Evolutionary conservation across 805 yeast species (phyloP).

Genomic region (Wickerhamiella domercqiae): DNA sequence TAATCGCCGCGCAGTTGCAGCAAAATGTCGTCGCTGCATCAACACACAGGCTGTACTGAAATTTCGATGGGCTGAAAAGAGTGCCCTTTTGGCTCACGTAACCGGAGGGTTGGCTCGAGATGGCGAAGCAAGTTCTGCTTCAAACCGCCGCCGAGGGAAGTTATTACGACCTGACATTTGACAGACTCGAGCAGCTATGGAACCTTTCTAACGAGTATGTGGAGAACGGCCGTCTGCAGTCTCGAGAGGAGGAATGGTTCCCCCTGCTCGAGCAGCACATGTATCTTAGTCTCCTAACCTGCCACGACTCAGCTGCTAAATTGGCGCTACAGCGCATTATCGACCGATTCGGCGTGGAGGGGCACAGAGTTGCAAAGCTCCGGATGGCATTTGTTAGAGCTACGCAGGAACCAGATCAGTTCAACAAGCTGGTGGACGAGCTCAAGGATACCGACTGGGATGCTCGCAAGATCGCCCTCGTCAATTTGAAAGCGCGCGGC

Average conservation of each 20-base stretch:
- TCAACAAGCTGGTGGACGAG: slow-evolving; percentile 25
- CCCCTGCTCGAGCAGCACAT: slow-evolving; percentile 58
- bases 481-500: slow-evolving; percentile 18
- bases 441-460: slow-evolving; percentile 14
- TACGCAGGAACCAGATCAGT: slow-evolving; percentile 28
- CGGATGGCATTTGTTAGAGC: slow-evolving; percentile 44
- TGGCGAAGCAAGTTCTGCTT: slow-evolving; percentile 32
- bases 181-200: slow-evolving; percentile 29
- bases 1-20: neutral
- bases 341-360: slow-evolving; percentile 47
- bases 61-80: too few relatives aligned
- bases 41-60: too few relatives aligned
- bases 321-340: slow-evolving; percentile 43
- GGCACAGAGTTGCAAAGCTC: slow-evolving; percentile 43
- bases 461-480: slow-evolving; percentile 23
- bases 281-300: slow-evolving; percentile 43
- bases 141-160: slow-evolving; percentile 35
- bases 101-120: too few relatives aligned
- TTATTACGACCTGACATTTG: slow-evolving; percentile 37
- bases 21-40: too few relatives aligned
- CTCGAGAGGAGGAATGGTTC: slow-evolving; percentile 30
- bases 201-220: slow-evolving; percentile 29
- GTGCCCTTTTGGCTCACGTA: too few relatives aligned
- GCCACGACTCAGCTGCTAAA: slow-evolving; percentile 59
- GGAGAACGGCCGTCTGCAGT: slow-evolving; percentile 13